Conservation (phyloP, 768 basidiomycete genomes). For the Amyloporia xantha region DNA sequence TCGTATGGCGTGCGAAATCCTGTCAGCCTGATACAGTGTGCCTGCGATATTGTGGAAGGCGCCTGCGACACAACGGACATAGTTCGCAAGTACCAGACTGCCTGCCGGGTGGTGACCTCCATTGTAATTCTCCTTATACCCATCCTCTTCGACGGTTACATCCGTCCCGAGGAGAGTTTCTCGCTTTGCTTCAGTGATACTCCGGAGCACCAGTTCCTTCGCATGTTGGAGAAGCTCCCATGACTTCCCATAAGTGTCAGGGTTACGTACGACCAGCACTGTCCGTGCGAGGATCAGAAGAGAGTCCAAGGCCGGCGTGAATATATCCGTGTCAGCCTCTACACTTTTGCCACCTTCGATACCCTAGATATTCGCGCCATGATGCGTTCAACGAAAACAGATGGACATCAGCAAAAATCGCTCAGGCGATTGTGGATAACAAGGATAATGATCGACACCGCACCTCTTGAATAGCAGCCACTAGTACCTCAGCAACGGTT, state of each 20-base stretch:
- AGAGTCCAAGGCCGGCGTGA: slow-evolving; percentile 47
- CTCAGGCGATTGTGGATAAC: too few relatives aligned
- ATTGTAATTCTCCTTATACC: too few relatives aligned
- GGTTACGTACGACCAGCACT: slow-evolving; percentile 32
- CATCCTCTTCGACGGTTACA: background rate
- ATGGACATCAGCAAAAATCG: too few relatives aligned
- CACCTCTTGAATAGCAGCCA: too few relatives aligned
- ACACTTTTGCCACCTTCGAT: too few relatives aligned
- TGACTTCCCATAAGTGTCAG: slow-evolving; percentile 39
- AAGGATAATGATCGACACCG: too few relatives aligned
- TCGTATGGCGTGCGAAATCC: slow-evolving; percentile 55
- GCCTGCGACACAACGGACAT: slow-evolving; percentile 63
- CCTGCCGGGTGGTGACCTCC: background rate
- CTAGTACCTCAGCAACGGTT: too few relatives aligned
- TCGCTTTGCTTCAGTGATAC: background rate
- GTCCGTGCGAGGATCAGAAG: slow-evolving; percentile 48
- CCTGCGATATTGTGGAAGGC: slow-evolving; percentile 66
- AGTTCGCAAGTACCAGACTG: slow-evolving; percentile 36
- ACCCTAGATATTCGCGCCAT: too few relatives aligned
- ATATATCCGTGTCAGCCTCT: slow-evolving; percentile 29
- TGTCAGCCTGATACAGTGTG: slow-evolving; percentile 58
- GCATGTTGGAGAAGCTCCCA: slow-evolving; percentile 44
- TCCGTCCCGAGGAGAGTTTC: slow-evolving; percentile 3
- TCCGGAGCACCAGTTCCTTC: slow-evolving; percentile 18
- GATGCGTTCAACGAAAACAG: too few relatives aligned